phyloP scores from a whole-genome alignment of 139 green algal genomes.

The Desmodesmus armatus region DNA sequence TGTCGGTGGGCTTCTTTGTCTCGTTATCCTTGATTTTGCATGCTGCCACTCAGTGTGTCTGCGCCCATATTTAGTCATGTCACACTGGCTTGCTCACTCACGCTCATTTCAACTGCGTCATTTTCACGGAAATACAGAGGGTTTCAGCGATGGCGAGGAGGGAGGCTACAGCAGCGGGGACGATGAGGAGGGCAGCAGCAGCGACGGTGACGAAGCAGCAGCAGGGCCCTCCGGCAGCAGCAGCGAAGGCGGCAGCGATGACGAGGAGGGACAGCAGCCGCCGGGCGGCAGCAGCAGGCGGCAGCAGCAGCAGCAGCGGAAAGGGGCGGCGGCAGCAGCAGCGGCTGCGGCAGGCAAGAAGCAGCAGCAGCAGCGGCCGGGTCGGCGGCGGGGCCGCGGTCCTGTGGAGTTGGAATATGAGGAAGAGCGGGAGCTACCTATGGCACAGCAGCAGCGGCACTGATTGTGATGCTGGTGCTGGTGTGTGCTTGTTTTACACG shows the following conservation, averaged over 20 bases:
- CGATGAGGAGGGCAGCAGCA: constrained; percentile 5
- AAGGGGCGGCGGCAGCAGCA: not conserved
- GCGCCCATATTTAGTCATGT: too few relatives aligned
- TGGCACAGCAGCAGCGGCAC: constrained; percentile 50
- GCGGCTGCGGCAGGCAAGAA: constrained; percentile 25
- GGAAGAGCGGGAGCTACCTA: constrained; percentile 68
- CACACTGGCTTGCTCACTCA: too few relatives aligned
- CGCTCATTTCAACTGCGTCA: too few relatives aligned
- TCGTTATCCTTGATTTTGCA: too few relatives aligned
- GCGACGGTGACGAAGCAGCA: constrained; percentile 3
- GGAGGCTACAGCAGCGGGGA: constrained; percentile 22
- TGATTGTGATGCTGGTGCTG: too few relatives aligned
- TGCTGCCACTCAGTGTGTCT: too few relatives aligned
- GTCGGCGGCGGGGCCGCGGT: not conserved
- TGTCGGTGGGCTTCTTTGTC: too few relatives aligned
- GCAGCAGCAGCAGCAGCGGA: constrained; percentile 1
- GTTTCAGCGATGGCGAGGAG: not conserved
- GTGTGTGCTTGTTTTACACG: too few relatives aligned
- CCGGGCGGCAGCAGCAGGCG: not conserved
- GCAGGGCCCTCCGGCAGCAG: not conserved
- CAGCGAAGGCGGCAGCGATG: not conserved
- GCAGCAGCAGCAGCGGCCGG: constrained; percentile 37
- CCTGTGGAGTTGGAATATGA: constrained; percentile 87
- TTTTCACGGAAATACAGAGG: too few relatives aligned
- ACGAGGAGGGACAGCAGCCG: not conserved